Base-by-base conservation (phyloP, 73 alveolate genomes). In the Effrenium voratum region DNA sequence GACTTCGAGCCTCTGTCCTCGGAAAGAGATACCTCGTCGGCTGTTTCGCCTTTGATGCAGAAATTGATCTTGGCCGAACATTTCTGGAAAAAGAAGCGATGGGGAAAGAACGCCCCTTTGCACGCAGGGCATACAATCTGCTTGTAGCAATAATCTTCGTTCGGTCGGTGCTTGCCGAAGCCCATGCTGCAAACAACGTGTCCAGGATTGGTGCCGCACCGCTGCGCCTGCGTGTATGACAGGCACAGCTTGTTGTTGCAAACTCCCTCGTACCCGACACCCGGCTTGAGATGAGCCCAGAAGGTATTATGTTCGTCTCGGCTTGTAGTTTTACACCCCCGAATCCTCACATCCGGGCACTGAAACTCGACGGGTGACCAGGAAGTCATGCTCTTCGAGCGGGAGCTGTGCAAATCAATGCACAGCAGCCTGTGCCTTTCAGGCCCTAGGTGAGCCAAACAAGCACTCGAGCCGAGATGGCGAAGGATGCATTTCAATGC, bases 51-150 rank as follows among this genome's bases (percentile, higher is more conserved):
- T 3, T n/a, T 36, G 28, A 91, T 13, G 87, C 97, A 90, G 75
- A 45, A 90, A 10, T 90, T n/a, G 24, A 90, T 26, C 55, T 90
- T 44, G 49, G 86, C 97, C 13, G 97, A 90, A 45, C 97, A 90
- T 13, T 70, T 13, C 26, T 70, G 6, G 75, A 90, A 90, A 24
- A n/a, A 16, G 76, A 30, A 68, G 34, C 44, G 36, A 4, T 45
- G 44, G 10, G 98, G 90, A 16, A 0, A 28, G 44, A 91, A 91
- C 16, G 79, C 28, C 26, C 90, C 0, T 22, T 44, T 26, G 47
- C 98, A 91, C 3, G 91, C 98, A 28, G 87, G 98, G 59, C 98
- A 91, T 15, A 8, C 24, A 24, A 91, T 91, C 46, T 68, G 34
- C 34, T 32, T n/a, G 91, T 24, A 19, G 98, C 77, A 47, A 19